Evolutionary conservation across 306 rosid species (phyloP), one percentile per base, ranked within the genome.

Genomic region (Quercus berberidifolia): DNA sequence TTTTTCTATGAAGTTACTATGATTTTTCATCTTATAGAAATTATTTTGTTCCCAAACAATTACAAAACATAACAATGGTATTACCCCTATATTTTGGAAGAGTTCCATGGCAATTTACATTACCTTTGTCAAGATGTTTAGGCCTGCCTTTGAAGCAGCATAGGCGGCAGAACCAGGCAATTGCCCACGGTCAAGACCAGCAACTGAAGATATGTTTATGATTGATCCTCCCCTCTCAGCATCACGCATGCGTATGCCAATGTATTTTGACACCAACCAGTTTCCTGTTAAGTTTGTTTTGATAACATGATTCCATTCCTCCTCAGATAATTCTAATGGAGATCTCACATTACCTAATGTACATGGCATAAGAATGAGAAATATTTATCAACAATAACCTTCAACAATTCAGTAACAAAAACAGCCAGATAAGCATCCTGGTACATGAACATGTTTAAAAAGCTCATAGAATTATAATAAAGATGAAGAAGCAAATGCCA

Each of bases 241-340:
- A 46, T 87, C 90, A 49, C 87, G 71, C 96, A 94, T 92, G 60
- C 23, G 89, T 69, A 83, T 64, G 84, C 89, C 76, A 13, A 89
- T 89, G 64, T 76, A 83, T 28, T 89, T 92, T 49, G 97, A 90
- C 52, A 94, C 94, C 80, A 92, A 79, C 96, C 97, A 94, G 18
- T 88, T 69, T 13, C 98, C 97, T 0, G 73, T 90, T 35, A 92
- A 18, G 86, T 94, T 94, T 8, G 94, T 94, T 70, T 21, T 85
- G 20, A 90, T 19, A 1, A 38, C 87, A 2, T 73, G 35, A 72
- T 87, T 69, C 98, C 98, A 94, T 81, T 94, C 97, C 79, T 89
- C 90, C 74, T 90, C 97, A 0, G 88, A 55, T 58, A 90, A 68
- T 52, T 89, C 93, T 75, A 90, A 54, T 0, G 93, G 31, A 57